Base-by-base conservation (phyloP, 2,329 filamentous ascomycete genomes). In the Alternaria novae-zelandiae region DNA sequence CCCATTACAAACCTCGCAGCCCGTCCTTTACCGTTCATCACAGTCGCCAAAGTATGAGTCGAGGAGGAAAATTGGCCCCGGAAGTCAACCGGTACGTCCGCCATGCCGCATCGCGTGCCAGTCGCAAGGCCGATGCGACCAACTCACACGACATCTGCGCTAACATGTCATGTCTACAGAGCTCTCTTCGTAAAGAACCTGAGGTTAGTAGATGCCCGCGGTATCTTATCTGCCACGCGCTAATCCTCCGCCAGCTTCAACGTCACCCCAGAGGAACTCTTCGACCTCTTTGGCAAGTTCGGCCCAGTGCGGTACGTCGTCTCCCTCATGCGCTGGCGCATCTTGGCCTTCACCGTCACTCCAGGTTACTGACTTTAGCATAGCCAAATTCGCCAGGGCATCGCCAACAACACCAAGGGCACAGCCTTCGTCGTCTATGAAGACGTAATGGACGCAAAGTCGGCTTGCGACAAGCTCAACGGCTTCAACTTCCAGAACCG, bases 161-260 rank as follows among this genome's bases (percentile, higher is more conserved):
- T 79, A 75, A 79, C 73, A 55, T 64, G 53, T 60, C 54, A 46
- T 47, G 46, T 59, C 20, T 64, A 51, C 68, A 97, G 95, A 90
- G 95, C 96, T 91, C 92, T 99, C 86, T 98, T 98, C 89, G 95
- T 98, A 79, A 98, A 98, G 93, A 98, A 99, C 89, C 89, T 98
- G 86, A 97, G 92, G 93, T 96, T 83, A 54, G 71, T 65, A 23
- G 15, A n/a, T 20, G 20, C 47, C 32, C 6, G n/a, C 26, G 15
- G 10, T 30, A 25, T 12, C 9, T 13, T 11, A 8, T n/a, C 28
- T 50, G 17, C 32, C 8, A n/a, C 44, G 17, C 43, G 63, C 72
- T 76, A 55, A 74, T 63, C 12, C 21, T 28, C 12, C 26, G 10
- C 13, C 73, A 97, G 94, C 91, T 98, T 97, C 89, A 97, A 96